These are phyloP conservation scores for Echium plantagineum DNA, from an alignment of 257 asterid genomes.

Conservation along the genomic window DNA sequence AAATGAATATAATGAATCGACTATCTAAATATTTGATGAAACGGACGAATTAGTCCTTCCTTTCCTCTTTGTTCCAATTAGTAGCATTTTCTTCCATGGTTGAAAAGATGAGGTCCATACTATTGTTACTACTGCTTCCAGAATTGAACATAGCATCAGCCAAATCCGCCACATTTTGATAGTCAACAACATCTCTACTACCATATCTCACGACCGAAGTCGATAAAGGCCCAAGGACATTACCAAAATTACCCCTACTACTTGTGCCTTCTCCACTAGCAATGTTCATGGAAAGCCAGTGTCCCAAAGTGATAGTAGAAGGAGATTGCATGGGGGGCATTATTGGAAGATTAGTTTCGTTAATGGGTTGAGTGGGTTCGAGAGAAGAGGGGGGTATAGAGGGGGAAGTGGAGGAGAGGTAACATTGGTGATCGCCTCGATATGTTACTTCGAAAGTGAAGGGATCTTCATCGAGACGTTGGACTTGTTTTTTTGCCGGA, in stretches of 20 bases:
- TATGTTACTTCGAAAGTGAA: constrained; percentile 55
- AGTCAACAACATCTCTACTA: constrained; percentile 16
- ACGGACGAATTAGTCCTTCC: constrained; percentile 24
- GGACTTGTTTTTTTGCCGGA: constrained; percentile 84
- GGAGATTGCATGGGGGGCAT: constrained; percentile 12
- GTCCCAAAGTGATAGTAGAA: constrained; percentile 12
- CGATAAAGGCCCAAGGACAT: no score
- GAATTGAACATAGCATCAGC: constrained; percentile 85
- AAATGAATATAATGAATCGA: no score
- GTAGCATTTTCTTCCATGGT: constrained; percentile 33
- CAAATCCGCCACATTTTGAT: constrained; percentile 59
- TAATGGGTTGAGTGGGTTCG: not conserved
- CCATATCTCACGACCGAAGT: constrained; percentile 3
- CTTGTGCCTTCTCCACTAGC: constrained; percentile 6
- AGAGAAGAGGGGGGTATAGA: constrained; percentile 25
- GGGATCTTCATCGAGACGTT: constrained; percentile 53
- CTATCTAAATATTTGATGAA: not conserved
- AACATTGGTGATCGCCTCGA: constrained; percentile 57
- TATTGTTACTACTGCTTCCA: constrained; percentile 55
- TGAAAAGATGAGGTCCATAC: constrained; percentile 69
- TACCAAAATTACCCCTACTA: not conserved
- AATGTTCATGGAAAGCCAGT: constrained; percentile 64
- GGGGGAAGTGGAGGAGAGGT: constrained; percentile 57
- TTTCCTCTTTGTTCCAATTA: constrained; percentile 51
- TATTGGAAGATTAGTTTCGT: not conserved